Evolutionary conservation across 2,329 filamentous ascomycete genomes (phyloP).

Genomic region (Fusarium ramigenum): DNA sequence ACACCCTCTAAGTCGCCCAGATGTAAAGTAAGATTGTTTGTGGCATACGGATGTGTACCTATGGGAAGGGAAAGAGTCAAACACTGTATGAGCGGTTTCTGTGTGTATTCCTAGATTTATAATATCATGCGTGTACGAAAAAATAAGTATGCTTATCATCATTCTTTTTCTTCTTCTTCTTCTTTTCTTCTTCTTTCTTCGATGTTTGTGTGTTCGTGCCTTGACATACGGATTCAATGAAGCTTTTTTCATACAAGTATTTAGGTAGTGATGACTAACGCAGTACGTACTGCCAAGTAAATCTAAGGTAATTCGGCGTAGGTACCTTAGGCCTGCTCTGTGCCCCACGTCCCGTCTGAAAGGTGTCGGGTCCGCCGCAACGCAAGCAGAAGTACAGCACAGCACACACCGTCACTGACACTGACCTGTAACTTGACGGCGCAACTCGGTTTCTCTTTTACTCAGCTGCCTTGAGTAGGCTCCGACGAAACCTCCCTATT

Average conservation of each 20-base stretch:
- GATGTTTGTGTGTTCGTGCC: background rate
- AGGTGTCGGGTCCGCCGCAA: conserved; percentile 40
- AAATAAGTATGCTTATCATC: background rate
- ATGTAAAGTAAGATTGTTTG: conserved; percentile 23
- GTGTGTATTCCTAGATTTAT: conserved; percentile 10
- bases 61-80: background rate
- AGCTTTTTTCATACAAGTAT: background rate
- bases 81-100: conserved; percentile 2
- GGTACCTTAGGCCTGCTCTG: background rate
- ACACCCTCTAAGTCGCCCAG: conserved; percentile 55
- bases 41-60: background rate
- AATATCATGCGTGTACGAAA: conserved; percentile 6
- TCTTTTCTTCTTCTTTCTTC: background rate
- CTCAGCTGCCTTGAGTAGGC: conserved; percentile 42
- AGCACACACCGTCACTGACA: conserved; percentile 39
- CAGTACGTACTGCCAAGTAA: conserved; percentile 31
- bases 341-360: conserved; percentile 44
- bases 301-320: conserved; percentile 12
- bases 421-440: conserved; percentile 30
- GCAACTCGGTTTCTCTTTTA: conserved; percentile 36
- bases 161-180: background rate
- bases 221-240: background rate
- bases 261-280: conserved; percentile 26
- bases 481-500: conserved; percentile 11
- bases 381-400: conserved; percentile 32